phyloP scores from a whole-genome alignment of 306 rosid genomes.

The Hippophae tibetana region DNA sequence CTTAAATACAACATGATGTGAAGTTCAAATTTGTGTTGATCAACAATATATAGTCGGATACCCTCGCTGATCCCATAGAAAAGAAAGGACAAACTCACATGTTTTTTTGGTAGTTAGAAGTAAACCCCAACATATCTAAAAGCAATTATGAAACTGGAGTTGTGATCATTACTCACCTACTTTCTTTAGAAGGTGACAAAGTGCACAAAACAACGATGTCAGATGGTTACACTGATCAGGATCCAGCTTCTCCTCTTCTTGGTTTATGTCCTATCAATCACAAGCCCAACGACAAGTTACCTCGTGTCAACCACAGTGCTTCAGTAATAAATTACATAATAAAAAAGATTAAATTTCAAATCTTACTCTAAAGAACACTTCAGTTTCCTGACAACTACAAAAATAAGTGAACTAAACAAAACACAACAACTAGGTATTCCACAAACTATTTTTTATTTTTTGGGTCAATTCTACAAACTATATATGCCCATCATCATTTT shows the following conservation, averaged over 20 bases:
- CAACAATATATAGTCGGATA: no score
- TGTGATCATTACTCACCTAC: constrained; percentile 32
- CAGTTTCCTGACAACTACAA: not conserved
- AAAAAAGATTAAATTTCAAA: no score
- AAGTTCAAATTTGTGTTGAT: no score
- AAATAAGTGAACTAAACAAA: not conserved
- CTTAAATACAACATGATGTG: no score
- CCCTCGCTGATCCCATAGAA: no score
- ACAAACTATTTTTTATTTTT: not conserved
- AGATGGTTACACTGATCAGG: constrained; percentile 37
- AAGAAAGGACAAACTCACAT: not conserved
- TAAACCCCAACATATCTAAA: not conserved
- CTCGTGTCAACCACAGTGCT: not conserved
- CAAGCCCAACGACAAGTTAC: constrained; percentile 8
- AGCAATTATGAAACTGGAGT: constrained; percentile 2
- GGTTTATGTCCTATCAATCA: constrained; percentile 34
- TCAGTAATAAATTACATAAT: no score
- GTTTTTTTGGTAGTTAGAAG: constrained; percentile 2
- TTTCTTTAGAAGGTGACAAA: constrained; percentile 65
- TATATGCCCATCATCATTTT: not conserved
- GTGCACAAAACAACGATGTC: constrained; percentile 45
- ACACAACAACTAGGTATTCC: not conserved
- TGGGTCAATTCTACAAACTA: not conserved
- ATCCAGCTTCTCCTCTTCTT: constrained; percentile 34
- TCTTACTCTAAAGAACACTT: not conserved